phyloP scores from a whole-genome alignment of 140 eudicot species.

The Erigeron philadelphicus region DNA sequence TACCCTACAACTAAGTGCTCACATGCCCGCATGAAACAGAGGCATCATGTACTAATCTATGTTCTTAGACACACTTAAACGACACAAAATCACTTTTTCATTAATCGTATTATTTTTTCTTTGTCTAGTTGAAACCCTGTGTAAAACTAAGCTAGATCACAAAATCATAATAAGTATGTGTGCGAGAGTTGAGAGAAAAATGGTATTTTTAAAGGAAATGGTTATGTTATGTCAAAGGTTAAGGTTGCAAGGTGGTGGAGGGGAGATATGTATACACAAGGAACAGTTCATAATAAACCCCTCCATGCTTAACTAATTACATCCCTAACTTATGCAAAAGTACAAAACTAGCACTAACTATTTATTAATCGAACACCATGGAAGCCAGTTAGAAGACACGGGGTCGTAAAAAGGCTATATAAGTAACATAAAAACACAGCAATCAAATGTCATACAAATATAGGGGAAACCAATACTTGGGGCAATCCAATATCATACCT shows the following conservation, averaged over 20 bases:
- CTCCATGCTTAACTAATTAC: too few relatives aligned
- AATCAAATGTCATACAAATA: constrained; percentile 2
- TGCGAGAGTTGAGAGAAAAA: too few relatives aligned
- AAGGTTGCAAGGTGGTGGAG: too few relatives aligned
- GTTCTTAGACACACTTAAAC: background rate
- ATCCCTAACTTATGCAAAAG: too few relatives aligned
- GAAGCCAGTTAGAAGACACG: constrained; percentile 14
- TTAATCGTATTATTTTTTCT: constrained; percentile 1
- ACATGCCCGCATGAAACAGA: background rate
- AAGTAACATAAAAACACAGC: constrained; percentile 1
- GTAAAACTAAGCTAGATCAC: too few relatives aligned
- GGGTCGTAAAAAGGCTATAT: background rate
- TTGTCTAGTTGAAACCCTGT: background rate
- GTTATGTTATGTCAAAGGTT: too few relatives aligned
- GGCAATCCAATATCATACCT: constrained; percentile 22
- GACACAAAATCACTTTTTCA: background rate
- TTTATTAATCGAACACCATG: too few relatives aligned
- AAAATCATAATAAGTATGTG: too few relatives aligned
- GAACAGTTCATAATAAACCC: too few relatives aligned
- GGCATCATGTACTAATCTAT: constrained; percentile 12
- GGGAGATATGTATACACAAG: too few relatives aligned
- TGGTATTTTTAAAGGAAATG: too few relatives aligned
- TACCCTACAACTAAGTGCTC: background rate
- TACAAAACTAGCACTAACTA: too few relatives aligned
- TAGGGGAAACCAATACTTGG: constrained; percentile 13